phyloP scores from a whole-genome alignment of 1,139 yeast genomes.

The Trichomonascaceae sp. region DNA sequence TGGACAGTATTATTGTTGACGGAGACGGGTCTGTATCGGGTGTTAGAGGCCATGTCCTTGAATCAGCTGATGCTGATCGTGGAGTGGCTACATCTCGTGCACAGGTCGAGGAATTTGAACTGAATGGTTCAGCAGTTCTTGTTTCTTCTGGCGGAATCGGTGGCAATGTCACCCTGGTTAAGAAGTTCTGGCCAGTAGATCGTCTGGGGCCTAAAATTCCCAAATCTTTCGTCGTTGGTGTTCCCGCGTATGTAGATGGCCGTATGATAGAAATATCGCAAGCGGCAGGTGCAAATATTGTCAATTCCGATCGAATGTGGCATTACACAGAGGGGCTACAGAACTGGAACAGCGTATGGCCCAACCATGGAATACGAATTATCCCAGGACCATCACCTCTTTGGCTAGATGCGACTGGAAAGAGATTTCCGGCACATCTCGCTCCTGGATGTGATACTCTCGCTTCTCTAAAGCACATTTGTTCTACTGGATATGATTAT shows the following conservation, averaged over 20 bases:
- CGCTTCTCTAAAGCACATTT: conserved; percentile 1
- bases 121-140: not conserved
- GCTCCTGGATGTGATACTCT: conserved; percentile 5
- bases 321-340: conserved; percentile 3
- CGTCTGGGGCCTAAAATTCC: conserved; percentile 4
- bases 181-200: conserved; percentile 4
- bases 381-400: conserved; percentile 5
- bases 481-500: conserved; percentile 6
- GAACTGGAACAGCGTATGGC: conserved; percentile 4
- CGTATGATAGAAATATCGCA: conserved; percentile 4
- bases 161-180: conserved; percentile 3
- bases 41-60: conserved; percentile 3
- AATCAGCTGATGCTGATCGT: not conserved
- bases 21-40: conserved; percentile 1
- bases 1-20: not conserved
- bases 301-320: conserved; percentile 6
- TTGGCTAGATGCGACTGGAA: conserved; percentile 6
- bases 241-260: conserved; percentile 3
- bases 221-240: conserved; percentile 2
- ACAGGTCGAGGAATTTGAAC: not conserved
- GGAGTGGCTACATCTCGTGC: conserved; percentile 2
- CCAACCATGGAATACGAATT: conserved; percentile 2
- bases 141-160: conserved; percentile 3
- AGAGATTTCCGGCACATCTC: not conserved
- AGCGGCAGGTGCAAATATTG: conserved; percentile 2